Evolutionary conservation across 2,329 filamentous ascomycete species (phyloP), one percentile per base, ranked within the genome.

Genomic region (Phymatotrichopsis omnivora): DNA sequence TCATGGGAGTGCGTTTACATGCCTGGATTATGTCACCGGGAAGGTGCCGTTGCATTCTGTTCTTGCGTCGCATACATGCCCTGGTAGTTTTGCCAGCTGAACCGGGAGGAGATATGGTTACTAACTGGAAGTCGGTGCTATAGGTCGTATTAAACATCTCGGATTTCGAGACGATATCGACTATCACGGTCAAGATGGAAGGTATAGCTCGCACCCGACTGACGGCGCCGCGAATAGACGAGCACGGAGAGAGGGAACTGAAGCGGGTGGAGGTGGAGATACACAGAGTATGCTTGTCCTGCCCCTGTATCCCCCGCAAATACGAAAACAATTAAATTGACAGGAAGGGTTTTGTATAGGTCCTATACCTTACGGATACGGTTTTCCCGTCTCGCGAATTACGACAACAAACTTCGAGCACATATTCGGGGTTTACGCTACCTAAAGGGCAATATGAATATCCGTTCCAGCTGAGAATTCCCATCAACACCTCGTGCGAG

Each of bases 171-270:
- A 68, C 66, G 53, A 62, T 74, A 24, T 64, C 63, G 45, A 65
- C 62, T 29, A 78, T 91, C 52, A 70, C 85, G 28, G 82, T 89
- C 59, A 91, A 91, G 67, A 74, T 91, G 24, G 84, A 91, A 61
- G 84, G 84, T 56, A 82, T 91, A 65, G 78, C 78, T 36, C 73
- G 72, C 52, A 87, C 82, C 4, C 72, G 80, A 32, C 65, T 85
- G 12, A 62, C 67, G 64, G 61, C 74, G 52, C 65, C 74, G 57
- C 55, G 60, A 56, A 49, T 67, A 59, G 61, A 68, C 24, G 47
- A 58, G 7, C 42, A 62, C 36, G 56, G 60, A 56, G 53, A 57
- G 59, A 52, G 67, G 62, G 62, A 68, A 60, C 61, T 64, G 60
- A 59, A 67, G 60, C 51, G 66, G 64, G 54, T 60, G 24, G 52